phyloP scores from a whole-genome alignment of 169 alveolate species.

The Plasmodium vivax region DNA sequence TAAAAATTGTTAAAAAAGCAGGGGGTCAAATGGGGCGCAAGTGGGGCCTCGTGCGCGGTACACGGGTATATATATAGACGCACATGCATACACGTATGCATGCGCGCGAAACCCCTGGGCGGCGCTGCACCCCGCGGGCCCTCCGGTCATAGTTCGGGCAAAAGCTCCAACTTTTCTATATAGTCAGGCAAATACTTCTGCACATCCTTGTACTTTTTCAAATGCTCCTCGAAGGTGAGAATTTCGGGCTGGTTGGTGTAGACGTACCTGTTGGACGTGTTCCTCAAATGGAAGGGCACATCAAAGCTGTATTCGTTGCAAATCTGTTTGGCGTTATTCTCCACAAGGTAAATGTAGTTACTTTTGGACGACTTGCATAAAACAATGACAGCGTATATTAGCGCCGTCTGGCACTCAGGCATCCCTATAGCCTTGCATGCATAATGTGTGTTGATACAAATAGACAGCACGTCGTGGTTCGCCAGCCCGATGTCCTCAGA shows the following conservation, averaged over 20 bases:
- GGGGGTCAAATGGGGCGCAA: background rate
- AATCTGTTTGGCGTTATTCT: constrained; percentile 58
- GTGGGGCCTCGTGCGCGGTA: background rate
- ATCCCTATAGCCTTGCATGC: constrained; percentile 75
- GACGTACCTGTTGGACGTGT: constrained; percentile 48
- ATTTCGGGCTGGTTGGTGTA: constrained; percentile 73
- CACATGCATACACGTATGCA: background rate
- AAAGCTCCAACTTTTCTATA: constrained; percentile 42
- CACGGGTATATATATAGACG: background rate
- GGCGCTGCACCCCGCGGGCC: background rate
- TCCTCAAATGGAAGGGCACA: constrained; percentile 65
- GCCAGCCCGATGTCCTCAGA: constrained; percentile 73
- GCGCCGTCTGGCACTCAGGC: constrained; percentile 73
- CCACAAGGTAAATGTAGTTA: constrained; percentile 61
- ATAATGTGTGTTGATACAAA: constrained; percentile 67
- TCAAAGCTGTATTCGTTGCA: constrained; percentile 56
- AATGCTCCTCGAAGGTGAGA: constrained; percentile 59
- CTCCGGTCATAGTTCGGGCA: constrained; percentile 32
- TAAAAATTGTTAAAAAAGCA: background rate
- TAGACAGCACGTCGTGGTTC: constrained; percentile 52
- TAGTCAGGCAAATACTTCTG: constrained; percentile 63
- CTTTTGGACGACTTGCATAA: constrained; percentile 70
- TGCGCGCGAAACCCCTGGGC: background rate
- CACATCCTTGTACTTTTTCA: constrained; percentile 46
- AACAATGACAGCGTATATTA: constrained; percentile 71